Conservation (phyloP, 2,329 filamentous ascomycete species). For the Emericellopsis atlantica region DNA sequence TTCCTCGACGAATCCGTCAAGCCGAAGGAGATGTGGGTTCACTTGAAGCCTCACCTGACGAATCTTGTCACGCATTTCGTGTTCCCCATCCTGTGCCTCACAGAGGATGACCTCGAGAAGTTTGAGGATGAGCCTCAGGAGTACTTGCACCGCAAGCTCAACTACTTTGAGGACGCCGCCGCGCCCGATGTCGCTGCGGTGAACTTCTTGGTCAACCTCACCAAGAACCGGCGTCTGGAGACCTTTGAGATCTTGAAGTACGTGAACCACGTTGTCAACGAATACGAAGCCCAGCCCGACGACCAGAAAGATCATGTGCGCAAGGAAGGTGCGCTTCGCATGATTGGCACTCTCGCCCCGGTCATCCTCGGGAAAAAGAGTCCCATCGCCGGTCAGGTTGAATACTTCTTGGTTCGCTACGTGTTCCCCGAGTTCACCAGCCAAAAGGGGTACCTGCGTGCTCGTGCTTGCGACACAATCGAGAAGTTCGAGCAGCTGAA, state of each 20-base stretch:
- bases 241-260: constrained; percentile 92
- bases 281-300: constrained; percentile 74
- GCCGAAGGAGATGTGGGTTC: constrained; percentile 92
- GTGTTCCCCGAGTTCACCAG: constrained; percentile 98
- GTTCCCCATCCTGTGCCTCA: constrained; percentile 89
- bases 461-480: constrained; percentile 89
- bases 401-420: constrained; percentile 96
- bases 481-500: constrained; percentile 97
- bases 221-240: constrained; percentile 88
- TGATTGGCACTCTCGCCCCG: constrained; percentile 90
- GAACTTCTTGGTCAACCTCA: constrained; percentile 90
- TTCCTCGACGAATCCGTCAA: constrained; percentile 97
- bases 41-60: constrained; percentile 85
- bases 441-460: constrained; percentile 80
- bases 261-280: constrained; percentile 87
- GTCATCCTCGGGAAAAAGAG: constrained; percentile 98
- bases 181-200: constrained; percentile 91
- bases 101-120: constrained; percentile 81
- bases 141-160: constrained; percentile 92
- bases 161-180: constrained; percentile 95
- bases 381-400: constrained; percentile 91
- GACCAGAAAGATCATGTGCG: constrained; percentile 87
- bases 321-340: constrained; percentile 91
- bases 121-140: constrained; percentile 93
- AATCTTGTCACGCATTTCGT: constrained; percentile 89